These are phyloP conservation scores for Ceriops zippeliana DNA, from an alignment of 345 rosid species.

Conservation along the genomic window DNA sequence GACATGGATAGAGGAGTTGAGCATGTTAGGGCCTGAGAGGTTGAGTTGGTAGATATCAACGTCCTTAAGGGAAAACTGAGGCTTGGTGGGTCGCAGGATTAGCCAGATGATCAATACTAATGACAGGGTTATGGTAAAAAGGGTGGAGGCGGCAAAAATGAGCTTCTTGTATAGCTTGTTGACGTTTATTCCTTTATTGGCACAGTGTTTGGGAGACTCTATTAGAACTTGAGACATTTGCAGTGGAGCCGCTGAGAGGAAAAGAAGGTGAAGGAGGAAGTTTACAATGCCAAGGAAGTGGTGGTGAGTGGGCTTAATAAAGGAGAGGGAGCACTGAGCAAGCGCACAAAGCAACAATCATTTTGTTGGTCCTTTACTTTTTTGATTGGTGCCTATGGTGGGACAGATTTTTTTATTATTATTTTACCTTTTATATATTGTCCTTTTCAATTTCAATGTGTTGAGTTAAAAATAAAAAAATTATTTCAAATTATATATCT, in stretches of 20 bases:
- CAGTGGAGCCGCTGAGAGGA: constrained; percentile 8
- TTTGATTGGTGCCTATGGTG: constrained; percentile 21
- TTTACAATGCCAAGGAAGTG: constrained; percentile 16
- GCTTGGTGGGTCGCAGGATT: constrained; percentile 71
- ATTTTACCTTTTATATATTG: too few species aligned
- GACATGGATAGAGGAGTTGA: constrained; percentile 78
- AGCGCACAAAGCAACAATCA: constrained; percentile 19
- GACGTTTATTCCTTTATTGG: constrained; percentile 37
- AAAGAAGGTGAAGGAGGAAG: not conserved
- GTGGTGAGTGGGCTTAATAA: constrained; percentile 21
- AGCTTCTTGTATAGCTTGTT: constrained; percentile 55
- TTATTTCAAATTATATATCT: too few species aligned
- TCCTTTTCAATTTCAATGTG: constrained; percentile 7
- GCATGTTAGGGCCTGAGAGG: constrained; percentile 63
- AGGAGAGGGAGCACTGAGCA: constrained; percentile 6
- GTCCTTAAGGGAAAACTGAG: constrained; percentile 62
- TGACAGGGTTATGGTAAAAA: constrained; percentile 46
- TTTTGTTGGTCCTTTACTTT: constrained; percentile 25
- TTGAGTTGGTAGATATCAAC: constrained; percentile 57
- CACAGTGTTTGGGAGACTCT: constrained; percentile 80
- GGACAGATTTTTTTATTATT: not conserved
- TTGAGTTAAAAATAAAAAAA: too few species aligned
- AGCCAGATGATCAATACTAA: constrained; percentile 63
- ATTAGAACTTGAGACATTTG: constrained; percentile 64
- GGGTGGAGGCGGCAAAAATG: constrained; percentile 42